phyloP scores from a whole-genome alignment of 2,329 filamentous ascomycete genomes.

The Ascochyta clinopodiicola region DNA sequence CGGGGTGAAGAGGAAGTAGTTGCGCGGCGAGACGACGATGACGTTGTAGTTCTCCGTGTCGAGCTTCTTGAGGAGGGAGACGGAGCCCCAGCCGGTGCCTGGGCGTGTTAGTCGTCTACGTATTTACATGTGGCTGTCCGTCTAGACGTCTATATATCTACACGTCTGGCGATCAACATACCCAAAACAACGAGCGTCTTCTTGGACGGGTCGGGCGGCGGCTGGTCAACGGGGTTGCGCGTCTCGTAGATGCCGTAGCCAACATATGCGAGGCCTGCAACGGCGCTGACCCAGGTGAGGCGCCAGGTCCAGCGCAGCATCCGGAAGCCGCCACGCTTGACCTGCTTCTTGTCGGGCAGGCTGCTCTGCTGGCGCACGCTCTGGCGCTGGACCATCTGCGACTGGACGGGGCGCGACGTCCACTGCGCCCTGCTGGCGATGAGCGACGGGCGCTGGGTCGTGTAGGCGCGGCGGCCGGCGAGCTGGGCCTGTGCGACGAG shows the following conservation, averaged over 20 bases:
- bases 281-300: constrained; percentile 74
- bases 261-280: constrained; percentile 74
- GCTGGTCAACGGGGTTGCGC: constrained; percentile 81
- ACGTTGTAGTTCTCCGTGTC: constrained; percentile 99
- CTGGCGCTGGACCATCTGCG: constrained; percentile 47
- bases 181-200: constrained; percentile 97
- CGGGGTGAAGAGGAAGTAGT: constrained; percentile 99
- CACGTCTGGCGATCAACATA: constrained; percentile 52
- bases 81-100: constrained; percentile 97
- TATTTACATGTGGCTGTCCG: no score
- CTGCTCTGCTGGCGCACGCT: constrained; percentile 44
- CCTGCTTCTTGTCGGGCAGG: constrained; percentile 43
- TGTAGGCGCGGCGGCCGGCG: constrained; percentile 45
- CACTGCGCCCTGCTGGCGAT: constrained; percentile 44
- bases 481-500: constrained; percentile 41
- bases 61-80: constrained; percentile 97
- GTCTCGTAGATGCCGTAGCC: constrained; percentile 83
- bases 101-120: constrained; percentile 1
- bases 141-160: no score
- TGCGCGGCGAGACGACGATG: constrained; percentile 94
- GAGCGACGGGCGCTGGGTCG: constrained; percentile 43
- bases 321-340: constrained; percentile 61
- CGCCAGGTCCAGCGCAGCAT: constrained; percentile 84
- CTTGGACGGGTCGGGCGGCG: constrained; percentile 81
- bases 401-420: constrained; percentile 42